A percentile compares a stretch with the other conserved stretches of the same genome.
Conservation (phyloP, 148 eudicot species). For the Pouteria glomerata region DNA sequence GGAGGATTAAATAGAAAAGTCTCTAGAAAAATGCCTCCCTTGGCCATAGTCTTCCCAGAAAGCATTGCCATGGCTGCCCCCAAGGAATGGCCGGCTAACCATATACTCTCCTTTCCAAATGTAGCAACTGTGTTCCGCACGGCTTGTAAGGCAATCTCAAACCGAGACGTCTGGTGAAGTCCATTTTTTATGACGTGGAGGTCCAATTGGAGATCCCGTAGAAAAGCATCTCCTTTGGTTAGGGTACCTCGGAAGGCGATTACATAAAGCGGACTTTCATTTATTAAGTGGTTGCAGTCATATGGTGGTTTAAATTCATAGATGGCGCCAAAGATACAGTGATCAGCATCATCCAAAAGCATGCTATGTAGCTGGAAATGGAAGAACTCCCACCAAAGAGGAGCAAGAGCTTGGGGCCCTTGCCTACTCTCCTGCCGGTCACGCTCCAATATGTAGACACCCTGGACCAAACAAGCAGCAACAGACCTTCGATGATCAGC, state of each 20-base stretch:
- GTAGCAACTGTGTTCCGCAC: conserved; percentile 63
- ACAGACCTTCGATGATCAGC: conserved; percentile 67
- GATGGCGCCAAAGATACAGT: conserved; percentile 72
- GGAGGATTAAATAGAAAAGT: conserved; percentile 87
- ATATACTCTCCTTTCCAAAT: conserved; percentile 43
- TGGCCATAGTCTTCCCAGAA: conserved; percentile 84
- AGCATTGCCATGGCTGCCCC: conserved; percentile 90
- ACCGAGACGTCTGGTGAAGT: conserved; percentile 72
- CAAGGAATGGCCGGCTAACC: conserved; percentile 87
- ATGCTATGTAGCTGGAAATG: conserved; percentile 43
- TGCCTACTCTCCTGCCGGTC: conserved; percentile 73
- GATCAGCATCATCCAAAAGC: conserved; percentile 74
- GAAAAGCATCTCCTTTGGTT: conserved; percentile 58
- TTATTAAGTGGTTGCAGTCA: conserved; percentile 10
- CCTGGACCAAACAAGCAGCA: conserved; percentile 79
- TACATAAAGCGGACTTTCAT: conserved; percentile 48
- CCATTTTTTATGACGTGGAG: conserved; percentile 63
- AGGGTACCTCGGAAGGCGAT: conserved; percentile 86
- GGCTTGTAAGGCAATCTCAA: conserved; percentile 59
- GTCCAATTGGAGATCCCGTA: conserved; percentile 70
- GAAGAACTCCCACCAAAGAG: conserved; percentile 85
- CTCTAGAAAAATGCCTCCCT: conserved; percentile 50
- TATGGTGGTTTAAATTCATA: conserved; percentile 47
- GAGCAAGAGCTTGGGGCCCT: conserved; percentile 60
- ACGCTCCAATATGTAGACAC: conserved; percentile 72